Evolutionary conservation across 1,139 yeast species (phyloP).

Genomic region (Hansenula lynferdii): DNA sequence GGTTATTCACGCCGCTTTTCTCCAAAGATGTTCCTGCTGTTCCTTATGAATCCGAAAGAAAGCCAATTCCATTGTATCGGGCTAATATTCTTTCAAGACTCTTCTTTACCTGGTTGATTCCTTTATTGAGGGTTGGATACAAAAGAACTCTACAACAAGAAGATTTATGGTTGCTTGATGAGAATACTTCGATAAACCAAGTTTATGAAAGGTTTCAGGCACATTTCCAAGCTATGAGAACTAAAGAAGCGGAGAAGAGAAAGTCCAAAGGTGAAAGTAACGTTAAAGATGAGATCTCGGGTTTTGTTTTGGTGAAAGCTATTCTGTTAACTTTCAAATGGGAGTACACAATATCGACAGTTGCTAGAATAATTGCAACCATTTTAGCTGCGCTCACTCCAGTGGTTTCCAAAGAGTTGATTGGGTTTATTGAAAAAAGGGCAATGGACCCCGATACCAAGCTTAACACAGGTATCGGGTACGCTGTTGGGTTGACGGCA

Average conservation of each 20-base stretch:
- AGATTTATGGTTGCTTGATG: slow-evolving; percentile 52
- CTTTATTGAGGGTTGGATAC: slow-evolving; percentile 56
- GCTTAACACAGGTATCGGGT: slow-evolving; percentile 50
- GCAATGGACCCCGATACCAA: slow-evolving; percentile 25
- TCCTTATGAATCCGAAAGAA: slow-evolving; percentile 46
- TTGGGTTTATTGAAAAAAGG: slow-evolving; percentile 30
- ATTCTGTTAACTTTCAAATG: slow-evolving; percentile 47
- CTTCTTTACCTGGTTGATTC: slow-evolving; percentile 53
- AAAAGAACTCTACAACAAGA: slow-evolving; percentile 57
- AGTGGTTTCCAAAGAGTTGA: slow-evolving; percentile 43
- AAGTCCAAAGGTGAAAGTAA: too few species aligned
- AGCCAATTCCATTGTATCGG: slow-evolving; percentile 33
- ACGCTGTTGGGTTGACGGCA: slow-evolving; percentile 48
- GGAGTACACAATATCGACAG: slow-evolving; percentile 39
- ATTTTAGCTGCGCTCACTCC: slow-evolving; percentile 37
- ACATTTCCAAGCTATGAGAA: slow-evolving; percentile 31
- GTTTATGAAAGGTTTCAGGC: slow-evolving; percentile 32
- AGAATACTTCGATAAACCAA: slow-evolving; percentile 43
- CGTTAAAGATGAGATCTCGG: slow-evolving; percentile 35
- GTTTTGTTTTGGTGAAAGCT: slow-evolving; percentile 34
- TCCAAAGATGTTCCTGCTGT: slow-evolving; percentile 41
- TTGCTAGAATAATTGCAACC: slow-evolving; percentile 42
- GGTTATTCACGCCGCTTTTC: slow-evolving; percentile 32
- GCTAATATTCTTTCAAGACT: slow-evolving; percentile 29
- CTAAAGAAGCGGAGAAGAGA: slow-evolving; percentile 19